phyloP scores from a whole-genome alignment of 805 yeast genomes.

The Starmerella kuoi region DNA sequence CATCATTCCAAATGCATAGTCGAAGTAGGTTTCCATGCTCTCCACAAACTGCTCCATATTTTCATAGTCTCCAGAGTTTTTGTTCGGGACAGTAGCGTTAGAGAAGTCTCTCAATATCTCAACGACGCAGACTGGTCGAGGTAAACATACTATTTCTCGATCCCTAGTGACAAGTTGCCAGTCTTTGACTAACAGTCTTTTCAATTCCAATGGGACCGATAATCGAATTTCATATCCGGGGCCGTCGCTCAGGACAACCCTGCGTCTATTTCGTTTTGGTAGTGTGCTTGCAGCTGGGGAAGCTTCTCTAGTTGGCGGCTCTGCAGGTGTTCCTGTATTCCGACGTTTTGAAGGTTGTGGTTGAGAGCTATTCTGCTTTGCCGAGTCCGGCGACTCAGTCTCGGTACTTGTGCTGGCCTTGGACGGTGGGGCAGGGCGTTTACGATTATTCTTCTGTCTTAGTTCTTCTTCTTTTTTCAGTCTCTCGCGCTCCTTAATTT shows the following conservation, averaged over 20 bases:
- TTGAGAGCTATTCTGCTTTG: background rate
- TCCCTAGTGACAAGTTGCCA: slow-evolving; percentile 87
- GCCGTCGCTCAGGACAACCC: slow-evolving; percentile 30
- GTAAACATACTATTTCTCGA: slow-evolving; percentile 54
- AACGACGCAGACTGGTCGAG: slow-evolving; percentile 43
- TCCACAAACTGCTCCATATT: slow-evolving; percentile 53
- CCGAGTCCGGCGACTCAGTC: background rate
- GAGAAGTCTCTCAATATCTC: slow-evolving; percentile 44
- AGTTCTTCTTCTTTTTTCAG: slow-evolving; percentile 17
- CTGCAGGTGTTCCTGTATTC: background rate
- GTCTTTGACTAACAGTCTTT: slow-evolving; percentile 69
- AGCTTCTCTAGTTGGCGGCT: background rate
- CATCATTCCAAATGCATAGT: slow-evolving; percentile 54
- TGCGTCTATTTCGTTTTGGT: slow-evolving; percentile 15
- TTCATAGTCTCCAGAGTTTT: slow-evolving; percentile 33
- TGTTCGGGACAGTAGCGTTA: background rate
- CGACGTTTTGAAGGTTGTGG: background rate
- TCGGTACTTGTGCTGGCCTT: background rate
- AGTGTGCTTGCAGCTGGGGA: background rate
- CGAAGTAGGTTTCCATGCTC: slow-evolving; percentile 65
- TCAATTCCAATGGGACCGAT: slow-evolving; percentile 52
- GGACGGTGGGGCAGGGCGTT: background rate
- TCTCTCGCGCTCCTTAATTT: slow-evolving; percentile 29
- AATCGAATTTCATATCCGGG: slow-evolving; percentile 41
- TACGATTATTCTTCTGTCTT: slow-evolving; percentile 7